These are phyloP conservation scores for Solanum hybrid DNA, from an alignment of 305 asterid genomes.

Conservation along the genomic window DNA sequence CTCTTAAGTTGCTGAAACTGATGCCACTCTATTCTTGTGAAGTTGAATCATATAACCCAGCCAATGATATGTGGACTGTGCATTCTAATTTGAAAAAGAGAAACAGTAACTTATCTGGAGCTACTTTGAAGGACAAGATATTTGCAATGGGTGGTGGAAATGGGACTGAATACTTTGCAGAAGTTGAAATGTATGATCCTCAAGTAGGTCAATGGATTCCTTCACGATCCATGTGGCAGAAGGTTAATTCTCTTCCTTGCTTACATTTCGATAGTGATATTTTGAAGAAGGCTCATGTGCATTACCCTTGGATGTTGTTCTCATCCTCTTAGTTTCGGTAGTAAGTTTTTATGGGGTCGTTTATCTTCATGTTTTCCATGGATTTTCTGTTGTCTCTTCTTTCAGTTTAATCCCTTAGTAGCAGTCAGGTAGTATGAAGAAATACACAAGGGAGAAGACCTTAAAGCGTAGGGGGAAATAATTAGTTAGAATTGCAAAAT, in stretches of 20 bases:
- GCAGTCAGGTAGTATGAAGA: not conserved
- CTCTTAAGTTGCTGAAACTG: not conserved
- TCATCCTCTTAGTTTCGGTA: not conserved
- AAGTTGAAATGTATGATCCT: slow-evolving; percentile 68
- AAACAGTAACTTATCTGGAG: slow-evolving; percentile 67
- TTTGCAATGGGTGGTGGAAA: slow-evolving; percentile 83
- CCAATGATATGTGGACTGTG: slow-evolving; percentile 46
- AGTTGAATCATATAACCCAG: slow-evolving; percentile 76
- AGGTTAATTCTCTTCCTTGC: slow-evolving; percentile 26
- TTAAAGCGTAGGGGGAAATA: not conserved
- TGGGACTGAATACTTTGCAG: slow-evolving; percentile 47
- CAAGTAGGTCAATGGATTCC: slow-evolving; percentile 66
- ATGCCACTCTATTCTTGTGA: slow-evolving; percentile 12
- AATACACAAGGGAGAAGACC: not conserved
- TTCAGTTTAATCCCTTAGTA: not conserved
- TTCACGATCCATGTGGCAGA: slow-evolving; percentile 64
- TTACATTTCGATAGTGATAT: not conserved
- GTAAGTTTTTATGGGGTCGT: not conserved
- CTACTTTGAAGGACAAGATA: slow-evolving; percentile 47
- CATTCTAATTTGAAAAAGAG: slow-evolving; percentile 41
- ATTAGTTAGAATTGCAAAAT: not conserved
- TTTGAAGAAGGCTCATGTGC: not conserved
- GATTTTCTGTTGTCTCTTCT: not conserved
- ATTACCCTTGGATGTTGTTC: not conserved
- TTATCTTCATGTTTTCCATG: not conserved